phyloP scores from a whole-genome alignment of 2,329 filamentous ascomycete species.

The Xylariomycetidae sp. region DNA sequence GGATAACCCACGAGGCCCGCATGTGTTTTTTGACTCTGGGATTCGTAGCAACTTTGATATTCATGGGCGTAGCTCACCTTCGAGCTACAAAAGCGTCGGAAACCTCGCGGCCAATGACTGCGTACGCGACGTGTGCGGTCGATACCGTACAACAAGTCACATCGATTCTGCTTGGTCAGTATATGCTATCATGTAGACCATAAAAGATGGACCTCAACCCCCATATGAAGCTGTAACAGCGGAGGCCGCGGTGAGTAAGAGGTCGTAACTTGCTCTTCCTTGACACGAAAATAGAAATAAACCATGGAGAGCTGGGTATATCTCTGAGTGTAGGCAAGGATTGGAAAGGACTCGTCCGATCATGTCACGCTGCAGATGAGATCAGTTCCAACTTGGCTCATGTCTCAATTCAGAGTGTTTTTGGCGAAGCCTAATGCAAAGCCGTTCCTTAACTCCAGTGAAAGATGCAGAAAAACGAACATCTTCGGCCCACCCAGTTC shows the following conservation, averaged over 20 bases:
- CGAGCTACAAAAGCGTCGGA: too few species aligned
- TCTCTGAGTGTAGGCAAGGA: constrained; percentile 81
- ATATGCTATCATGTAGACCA: constrained; percentile 58
- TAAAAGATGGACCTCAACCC: constrained; percentile 64
- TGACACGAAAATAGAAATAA: constrained; percentile 76
- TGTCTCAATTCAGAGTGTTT: constrained; percentile 31
- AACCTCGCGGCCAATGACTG: too few species aligned
- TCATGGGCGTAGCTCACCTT: too few species aligned
- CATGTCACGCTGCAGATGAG: constrained; percentile 1
- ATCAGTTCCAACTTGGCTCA: constrained; percentile 23
- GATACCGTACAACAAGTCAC: too few species aligned
- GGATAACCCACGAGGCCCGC: too few species aligned
- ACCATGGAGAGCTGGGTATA: constrained; percentile 61
- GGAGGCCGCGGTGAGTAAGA: constrained; percentile 65
- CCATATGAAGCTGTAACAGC: constrained; percentile 43
- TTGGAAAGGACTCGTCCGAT: constrained; percentile 9
- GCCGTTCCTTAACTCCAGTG: constrained; percentile 50
- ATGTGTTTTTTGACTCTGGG: too few species aligned
- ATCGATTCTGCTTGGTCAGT: too few species aligned
- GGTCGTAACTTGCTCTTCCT: constrained; percentile 61
- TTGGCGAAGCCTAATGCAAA: constrained; percentile 37
- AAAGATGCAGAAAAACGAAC: constrained; percentile 34
- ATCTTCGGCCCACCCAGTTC: constrained; percentile 24
- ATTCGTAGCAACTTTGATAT: too few species aligned
- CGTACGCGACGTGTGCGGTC: too few species aligned